phyloP scores from a whole-genome alignment of 768 basidiomycete genomes.

The Boletus subparvulus region DNA sequence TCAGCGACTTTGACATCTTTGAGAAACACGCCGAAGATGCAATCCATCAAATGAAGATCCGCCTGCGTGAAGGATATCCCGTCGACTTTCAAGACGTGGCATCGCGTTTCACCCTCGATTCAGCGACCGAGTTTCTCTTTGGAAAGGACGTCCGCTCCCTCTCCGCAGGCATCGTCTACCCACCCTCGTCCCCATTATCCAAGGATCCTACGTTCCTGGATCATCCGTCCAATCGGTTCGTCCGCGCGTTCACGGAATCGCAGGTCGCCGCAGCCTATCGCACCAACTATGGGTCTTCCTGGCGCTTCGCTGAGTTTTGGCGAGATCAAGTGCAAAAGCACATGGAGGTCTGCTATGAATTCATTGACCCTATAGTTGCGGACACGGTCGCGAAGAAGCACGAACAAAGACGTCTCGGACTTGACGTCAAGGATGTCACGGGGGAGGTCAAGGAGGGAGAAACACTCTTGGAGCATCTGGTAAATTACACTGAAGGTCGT shows the following conservation, averaged over 20 bases:
- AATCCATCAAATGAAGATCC: slow-evolving; percentile 32
- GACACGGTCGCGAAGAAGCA: slow-evolving; percentile 41
- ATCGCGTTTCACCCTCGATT: slow-evolving; percentile 54
- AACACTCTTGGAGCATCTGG: slow-evolving; percentile 51
- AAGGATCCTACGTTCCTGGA: slow-evolving; percentile 24
- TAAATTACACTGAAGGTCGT: slow-evolving; percentile 53
- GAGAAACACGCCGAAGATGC: slow-evolving; percentile 37
- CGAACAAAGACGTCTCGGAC: slow-evolving; percentile 9
- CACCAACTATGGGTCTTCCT: slow-evolving; percentile 38
- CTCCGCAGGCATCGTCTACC: slow-evolving; percentile 39
- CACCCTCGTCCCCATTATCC: slow-evolving; percentile 22
- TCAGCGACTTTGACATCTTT: slow-evolving; percentile 42
- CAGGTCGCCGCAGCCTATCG: slow-evolving; percentile 36
- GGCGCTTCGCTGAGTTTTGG: slow-evolving; percentile 49
- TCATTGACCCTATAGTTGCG: slow-evolving; percentile 48
- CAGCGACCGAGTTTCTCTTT: slow-evolving; percentile 57
- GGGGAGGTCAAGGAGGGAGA: slow-evolving; percentile 39
- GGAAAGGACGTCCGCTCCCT: slow-evolving; percentile 40
- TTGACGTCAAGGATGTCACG: slow-evolving; percentile 11
- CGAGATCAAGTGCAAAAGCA: slow-evolving; percentile 38
- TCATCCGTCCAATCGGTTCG: slow-evolving; percentile 38
- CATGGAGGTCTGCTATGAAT: slow-evolving; percentile 43
- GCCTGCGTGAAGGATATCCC: slow-evolving; percentile 36
- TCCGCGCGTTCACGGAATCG: slow-evolving; percentile 39
- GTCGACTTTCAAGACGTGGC: slow-evolving; percentile 46